phyloP scores from a whole-genome alignment of 192 early-diverging fungal species.

The Backusella australiensis region DNA sequence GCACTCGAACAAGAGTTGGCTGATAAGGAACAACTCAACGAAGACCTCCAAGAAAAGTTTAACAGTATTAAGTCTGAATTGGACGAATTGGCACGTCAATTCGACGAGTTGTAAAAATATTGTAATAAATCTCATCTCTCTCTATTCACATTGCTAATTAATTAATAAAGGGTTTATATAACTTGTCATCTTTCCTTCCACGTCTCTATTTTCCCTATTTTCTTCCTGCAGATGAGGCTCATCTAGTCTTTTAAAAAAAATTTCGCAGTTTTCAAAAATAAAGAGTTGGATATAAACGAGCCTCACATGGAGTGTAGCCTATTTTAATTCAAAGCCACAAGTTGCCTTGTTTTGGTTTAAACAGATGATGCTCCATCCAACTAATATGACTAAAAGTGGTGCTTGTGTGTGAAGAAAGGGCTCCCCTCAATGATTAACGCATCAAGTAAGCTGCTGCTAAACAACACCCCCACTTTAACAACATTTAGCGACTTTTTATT shows the following conservation, averaged over 20 bases:
- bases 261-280: background rate
- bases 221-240: background rate
- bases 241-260: background rate
- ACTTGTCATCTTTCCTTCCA: background rate
- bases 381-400: background rate
- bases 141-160: background rate
- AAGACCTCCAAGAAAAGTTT: conserved; percentile 70
- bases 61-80: conserved; percentile 71
- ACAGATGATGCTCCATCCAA: background rate
- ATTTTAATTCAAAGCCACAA: conserved; percentile 4
- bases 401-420: background rate
- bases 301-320: background rate
- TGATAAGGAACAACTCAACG: conserved; percentile 73
- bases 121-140: background rate
- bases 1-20: conserved; percentile 75
- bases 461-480: background rate
- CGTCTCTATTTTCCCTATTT: background rate
- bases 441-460: background rate
- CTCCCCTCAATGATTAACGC: background rate
- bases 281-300: background rate
- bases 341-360: conserved; percentile 1
- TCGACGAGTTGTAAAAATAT: conserved; percentile 73
- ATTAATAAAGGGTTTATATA: background rate
- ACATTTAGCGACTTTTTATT: background rate
- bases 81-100: conserved; percentile 69